Evolutionary conservation across 495 filamentous ascomycete genomes (phyloP), one percentile per base, ranked within the genome.

Genomic region (Peziza echinospora): DNA sequence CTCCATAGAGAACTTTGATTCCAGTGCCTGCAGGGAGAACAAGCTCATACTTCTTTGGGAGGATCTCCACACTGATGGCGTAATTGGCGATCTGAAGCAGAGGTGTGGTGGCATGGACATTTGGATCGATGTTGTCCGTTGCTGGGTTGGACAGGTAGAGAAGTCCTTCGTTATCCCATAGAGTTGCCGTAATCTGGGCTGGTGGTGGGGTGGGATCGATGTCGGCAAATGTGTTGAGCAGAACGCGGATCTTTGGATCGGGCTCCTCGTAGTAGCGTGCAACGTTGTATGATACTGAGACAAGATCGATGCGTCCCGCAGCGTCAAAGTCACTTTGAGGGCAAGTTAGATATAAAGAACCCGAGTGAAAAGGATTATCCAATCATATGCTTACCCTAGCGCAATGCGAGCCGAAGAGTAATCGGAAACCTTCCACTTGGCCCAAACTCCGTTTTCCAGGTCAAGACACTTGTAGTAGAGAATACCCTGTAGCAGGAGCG

Each of bases 401-500:
- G 54, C 54, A 30, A 57, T 47, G 24, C 54, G 53, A 16, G 46
- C 53, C 24, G 54, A 50, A 16, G 54, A 56, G 24, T 56, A 43
- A 5, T 47, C 49, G 1, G 54, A 43, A 19, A 57, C 39, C 24
- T 52, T 56, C 53, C 53, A 57, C 43, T 57, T 57, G 22, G 54
- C 54, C 22, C 52, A 57, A 1, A 57, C 30, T 7, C 50, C 50
- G 1, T 56, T 57, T 0, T 57, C 49, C 5, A 56, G 53, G 43
- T 57, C 53, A n/a, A 57, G 43, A 1, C 47, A 21, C 45, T 57
- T 56, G 41, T 57, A 57, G 41, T 57, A 57, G 23, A 53, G 47
- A 8, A 57, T 43, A 6, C 54, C 54, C 52, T 54, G 30, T n/a
- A 2, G 21, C 17, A 21, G 17, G 19, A 30, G 19, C n/a, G n/a